Conservation (phyloP, 768 basidiomycete species). For the Boletus reticuloceps region DNA sequence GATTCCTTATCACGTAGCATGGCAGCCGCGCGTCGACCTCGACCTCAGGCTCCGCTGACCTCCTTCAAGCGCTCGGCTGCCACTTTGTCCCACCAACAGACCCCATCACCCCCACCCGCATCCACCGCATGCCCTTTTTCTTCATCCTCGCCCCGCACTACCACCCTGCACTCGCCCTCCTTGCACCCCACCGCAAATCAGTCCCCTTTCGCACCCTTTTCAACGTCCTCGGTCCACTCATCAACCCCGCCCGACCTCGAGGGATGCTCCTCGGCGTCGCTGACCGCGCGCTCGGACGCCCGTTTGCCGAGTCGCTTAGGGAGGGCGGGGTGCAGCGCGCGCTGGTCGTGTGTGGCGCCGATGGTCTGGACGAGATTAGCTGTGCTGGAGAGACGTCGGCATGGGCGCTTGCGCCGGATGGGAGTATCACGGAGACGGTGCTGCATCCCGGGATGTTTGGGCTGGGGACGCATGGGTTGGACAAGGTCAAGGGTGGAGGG, state of each 20-base stretch:
- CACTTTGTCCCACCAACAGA: slow-evolving; percentile 60
- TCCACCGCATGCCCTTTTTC: too few relatives aligned
- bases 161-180: slow-evolving; percentile 69
- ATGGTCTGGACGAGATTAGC: slow-evolving; percentile 92
- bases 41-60: slow-evolving; percentile 85
- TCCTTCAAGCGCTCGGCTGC: slow-evolving; percentile 82
- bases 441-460: slow-evolving; percentile 80
- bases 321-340: slow-evolving; percentile 79
- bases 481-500: slow-evolving; percentile 66
- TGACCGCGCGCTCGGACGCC: slow-evolving; percentile 71
- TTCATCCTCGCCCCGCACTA: slow-evolving; percentile 77
- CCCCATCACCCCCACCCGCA: slow-evolving; percentile 7
- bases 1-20: slow-evolving; percentile 51
- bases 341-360: slow-evolving; percentile 90
- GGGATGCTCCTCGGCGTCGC: slow-evolving; percentile 94
- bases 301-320: slow-evolving; percentile 73
- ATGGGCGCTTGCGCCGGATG: slow-evolving; percentile 71
- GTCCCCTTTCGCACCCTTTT: slow-evolving; percentile 96
- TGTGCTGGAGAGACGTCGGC: slow-evolving; percentile 86
- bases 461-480: slow-evolving; percentile 64
- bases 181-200: slow-evolving; percentile 81
- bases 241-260: slow-evolving; percentile 84
- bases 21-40: slow-evolving; percentile 91
- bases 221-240: slow-evolving; percentile 91
- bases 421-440: slow-evolving; percentile 56